A percentile compares a stretch with the other conserved stretches of the same genome.
Conservation (phyloP, 257 asterid species). For the Solanum corneliomulleri region DNA sequence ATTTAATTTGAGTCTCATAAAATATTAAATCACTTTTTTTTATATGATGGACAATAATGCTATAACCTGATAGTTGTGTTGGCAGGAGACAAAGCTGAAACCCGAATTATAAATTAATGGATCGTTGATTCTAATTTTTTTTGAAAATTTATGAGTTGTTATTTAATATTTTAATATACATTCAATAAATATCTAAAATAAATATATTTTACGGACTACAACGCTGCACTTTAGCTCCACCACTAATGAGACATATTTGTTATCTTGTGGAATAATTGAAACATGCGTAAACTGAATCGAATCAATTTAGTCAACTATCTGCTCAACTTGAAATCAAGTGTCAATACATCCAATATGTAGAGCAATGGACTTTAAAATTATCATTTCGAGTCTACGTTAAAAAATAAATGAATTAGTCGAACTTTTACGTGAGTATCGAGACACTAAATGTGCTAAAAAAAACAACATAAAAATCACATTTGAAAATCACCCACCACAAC, state of each 20-base stretch:
- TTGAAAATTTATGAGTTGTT: not conserved
- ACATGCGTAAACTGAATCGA: rapidly evolving
- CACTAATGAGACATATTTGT: not conserved
- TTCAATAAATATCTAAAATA: not conserved
- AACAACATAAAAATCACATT: not conserved
- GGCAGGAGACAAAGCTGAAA: rapidly evolving
- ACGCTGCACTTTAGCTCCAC: not conserved
- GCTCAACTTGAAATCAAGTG: not conserved
- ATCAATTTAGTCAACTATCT: not conserved
- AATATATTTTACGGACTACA: not conserved
- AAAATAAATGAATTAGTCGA: no score
- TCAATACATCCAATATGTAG: not conserved
- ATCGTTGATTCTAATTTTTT: not conserved
- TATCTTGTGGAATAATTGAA: not conserved
- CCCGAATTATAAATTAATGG: not conserved
- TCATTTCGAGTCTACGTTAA: rapidly evolving
- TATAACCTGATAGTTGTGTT: not conserved
- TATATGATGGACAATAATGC: not conserved
- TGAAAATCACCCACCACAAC: not conserved
- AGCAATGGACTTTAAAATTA: not conserved
- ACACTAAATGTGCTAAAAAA: not conserved
- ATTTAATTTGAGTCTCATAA: not conserved
- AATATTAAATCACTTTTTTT: not conserved
- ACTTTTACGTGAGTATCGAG: rapidly evolving
- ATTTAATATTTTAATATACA: not conserved